Evolutionary conservation across 2,329 filamentous ascomycete species (phyloP), one percentile per base, ranked within the genome.

Genomic region (Apiospora sp.): DNA sequence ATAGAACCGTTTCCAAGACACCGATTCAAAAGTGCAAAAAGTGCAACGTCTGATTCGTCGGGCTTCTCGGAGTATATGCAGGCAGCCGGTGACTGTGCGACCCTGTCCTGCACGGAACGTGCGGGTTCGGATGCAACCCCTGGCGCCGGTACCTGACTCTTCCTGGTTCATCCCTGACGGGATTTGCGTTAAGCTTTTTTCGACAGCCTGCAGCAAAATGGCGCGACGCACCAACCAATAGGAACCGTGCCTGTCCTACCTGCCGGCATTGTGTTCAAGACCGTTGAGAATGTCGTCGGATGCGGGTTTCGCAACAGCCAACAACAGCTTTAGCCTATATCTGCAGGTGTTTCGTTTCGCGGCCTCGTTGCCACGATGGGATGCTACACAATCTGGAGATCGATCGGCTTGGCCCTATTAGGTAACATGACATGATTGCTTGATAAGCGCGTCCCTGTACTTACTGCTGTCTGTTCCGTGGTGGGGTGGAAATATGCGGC

Each of bases 341-440:
- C 19, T 22, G 54, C 27, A 19, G 1, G 14, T 30, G 13, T 61
- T 61, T 37, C 10, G 27, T 61, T 61, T 37, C 54, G 14, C 37
- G 22, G 54, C 30, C 54, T 37, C 54, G 14, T 61, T 34, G 54
- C 30, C 54, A 61, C 54, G 27, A 61, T 61, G 34, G 27, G 27
- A 61, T 61, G 54, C 30, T 61, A 61, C 54, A 61, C 30, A 61
- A 61, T 61, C 54, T 61, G 54, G 54, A 16, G 54, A 61, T 61
- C 54, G 54, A 61, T 61, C 54, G 30, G 54, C 54, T 61, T 19
- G 54, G 54, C 30, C 16, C 30, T 22, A 27, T 19, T 34, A 12
- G 19, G 30, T 61, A 37, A 61, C 54, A 37, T 37, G 54, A 61
- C 30, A 61, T 22, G 54, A 61, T 61, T 61, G 54, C 16, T 61